Evolutionary conservation across 306 rosid species (phyloP).

Genomic region (Calophaca sinica): DNA sequence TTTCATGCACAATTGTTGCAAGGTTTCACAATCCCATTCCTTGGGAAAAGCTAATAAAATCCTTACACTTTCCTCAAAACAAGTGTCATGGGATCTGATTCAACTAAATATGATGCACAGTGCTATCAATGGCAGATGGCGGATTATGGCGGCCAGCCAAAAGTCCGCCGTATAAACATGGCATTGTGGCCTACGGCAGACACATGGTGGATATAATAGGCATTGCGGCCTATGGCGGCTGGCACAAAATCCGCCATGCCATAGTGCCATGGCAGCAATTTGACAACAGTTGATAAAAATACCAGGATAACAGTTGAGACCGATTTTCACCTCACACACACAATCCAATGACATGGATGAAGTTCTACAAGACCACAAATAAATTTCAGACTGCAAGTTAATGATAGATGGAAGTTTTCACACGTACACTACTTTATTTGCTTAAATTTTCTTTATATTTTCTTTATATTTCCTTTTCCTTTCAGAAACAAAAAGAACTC

Average conservation of each 20-base stretch:
- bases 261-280: no score
- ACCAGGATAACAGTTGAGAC: neutral
- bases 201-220: no score
- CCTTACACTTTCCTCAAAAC: neutral
- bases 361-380: neutral
- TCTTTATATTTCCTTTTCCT: neutral
- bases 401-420: constrained; percentile 11
- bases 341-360: neutral
- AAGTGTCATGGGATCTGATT: neutral
- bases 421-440: neutral
- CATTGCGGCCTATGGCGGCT: no score
- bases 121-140: no score
- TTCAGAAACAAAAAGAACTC: neutral
- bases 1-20: constrained; percentile 6
- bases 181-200: no score
- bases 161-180: no score
- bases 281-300: no score
- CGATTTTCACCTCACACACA: neutral
- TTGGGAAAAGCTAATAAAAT: neutral
- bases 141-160: no score
- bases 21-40: neutral
- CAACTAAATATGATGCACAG: neutral
- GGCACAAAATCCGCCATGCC: no score
- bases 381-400: neutral
- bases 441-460: neutral